These are phyloP conservation scores for Leccinum pachyderme DNA, from an alignment of 1,284 basidiomycete species.

Conservation along the genomic window DNA sequence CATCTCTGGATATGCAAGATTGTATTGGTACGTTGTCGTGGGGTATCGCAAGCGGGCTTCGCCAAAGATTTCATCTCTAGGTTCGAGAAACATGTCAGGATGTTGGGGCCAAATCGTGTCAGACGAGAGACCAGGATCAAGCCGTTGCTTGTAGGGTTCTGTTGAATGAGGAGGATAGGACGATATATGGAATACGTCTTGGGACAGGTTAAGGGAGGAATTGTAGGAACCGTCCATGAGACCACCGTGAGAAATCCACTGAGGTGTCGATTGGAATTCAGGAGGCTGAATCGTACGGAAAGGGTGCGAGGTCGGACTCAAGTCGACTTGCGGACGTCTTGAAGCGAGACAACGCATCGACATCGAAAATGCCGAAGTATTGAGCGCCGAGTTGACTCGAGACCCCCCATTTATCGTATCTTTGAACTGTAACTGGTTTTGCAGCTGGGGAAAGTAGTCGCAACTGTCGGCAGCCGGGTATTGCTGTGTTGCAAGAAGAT, in stretches of 20 bases:
- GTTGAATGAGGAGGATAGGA: constrained; percentile 14
- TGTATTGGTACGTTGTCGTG: constrained; percentile 5
- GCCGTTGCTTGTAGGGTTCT: constrained; percentile 16
- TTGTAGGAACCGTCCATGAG: constrained; percentile 4
- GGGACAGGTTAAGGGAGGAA: constrained; percentile 8
- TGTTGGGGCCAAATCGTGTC: constrained; percentile 26
- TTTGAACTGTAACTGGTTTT: constrained; percentile 16
- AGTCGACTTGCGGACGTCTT: constrained; percentile 22
- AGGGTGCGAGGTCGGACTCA: constrained; percentile 6
- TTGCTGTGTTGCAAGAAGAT: constrained; percentile 15
- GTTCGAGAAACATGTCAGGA: constrained; percentile 8
- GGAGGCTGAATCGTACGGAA: constrained; percentile 9
- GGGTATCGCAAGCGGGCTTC: constrained; percentile 13
- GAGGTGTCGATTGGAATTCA: constrained; percentile 18
- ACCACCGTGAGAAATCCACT: constrained; percentile 14
- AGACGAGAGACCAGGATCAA: constrained; percentile 2
- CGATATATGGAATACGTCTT: constrained; percentile 13
- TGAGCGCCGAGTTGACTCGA: constrained; percentile 12
- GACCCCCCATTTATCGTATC: constrained; percentile 12
- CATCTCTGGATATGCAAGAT: constrained; percentile 9
- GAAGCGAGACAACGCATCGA: constrained; percentile 22
- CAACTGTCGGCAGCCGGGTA: constrained; percentile 1
- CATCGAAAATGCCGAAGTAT: constrained; percentile 20
- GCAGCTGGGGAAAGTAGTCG: constrained; percentile 17
- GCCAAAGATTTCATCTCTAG: constrained; percentile 8